Base-by-base conservation (phyloP, 1,139 yeast species). In the Saccharomyces hybrid region DNA sequence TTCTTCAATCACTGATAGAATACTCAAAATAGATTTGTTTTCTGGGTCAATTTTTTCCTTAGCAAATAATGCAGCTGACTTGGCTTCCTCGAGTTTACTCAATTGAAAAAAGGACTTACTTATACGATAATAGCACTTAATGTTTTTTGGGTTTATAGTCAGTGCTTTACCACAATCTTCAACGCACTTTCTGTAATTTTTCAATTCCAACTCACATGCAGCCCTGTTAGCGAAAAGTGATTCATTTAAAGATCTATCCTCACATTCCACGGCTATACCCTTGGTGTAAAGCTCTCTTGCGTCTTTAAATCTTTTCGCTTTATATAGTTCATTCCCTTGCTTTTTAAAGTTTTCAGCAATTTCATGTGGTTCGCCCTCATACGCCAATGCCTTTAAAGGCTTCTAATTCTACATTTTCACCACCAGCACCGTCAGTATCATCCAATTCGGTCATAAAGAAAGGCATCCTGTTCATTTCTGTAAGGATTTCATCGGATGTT, bases 351-450 rank as follows among this genome's bases (percentile, higher is more conserved):
- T 90, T 31, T 81, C 78, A 2, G 98, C 98, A 50, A 91, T 76
- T 65, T 93, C 99, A 63, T 86, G 83, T 0, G 98, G 97, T 59
- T 89, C 96, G 38, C 99, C 99, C 52, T 93, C 99, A 67, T 88
- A 91, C 0, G 96, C 97, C 64, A 95, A 76, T 11, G 97, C 93
- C 67, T 84, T 85, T 59, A 93, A 77, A 0, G 99, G 99, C 99
- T 67, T 93, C 98, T 24, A 95, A 73, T 53, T 82, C 84, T 4
- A 77, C 67, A 64, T 88, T 89, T 49, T 83, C 86, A 38, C 91
- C 95, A 41, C 86, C 88, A 8, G 82, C 86, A 7, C 88, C 93
- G 64, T 86, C 88, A 5, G 83, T 79, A 46, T 83, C 88, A 63
- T 86, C 96, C 29, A 90, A 72, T 64, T 87, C 80, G 7, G 93